Evolutionary conservation across 169 alveolate species (phyloP).

Genomic region (Plasmodium knowlesi): DNA sequence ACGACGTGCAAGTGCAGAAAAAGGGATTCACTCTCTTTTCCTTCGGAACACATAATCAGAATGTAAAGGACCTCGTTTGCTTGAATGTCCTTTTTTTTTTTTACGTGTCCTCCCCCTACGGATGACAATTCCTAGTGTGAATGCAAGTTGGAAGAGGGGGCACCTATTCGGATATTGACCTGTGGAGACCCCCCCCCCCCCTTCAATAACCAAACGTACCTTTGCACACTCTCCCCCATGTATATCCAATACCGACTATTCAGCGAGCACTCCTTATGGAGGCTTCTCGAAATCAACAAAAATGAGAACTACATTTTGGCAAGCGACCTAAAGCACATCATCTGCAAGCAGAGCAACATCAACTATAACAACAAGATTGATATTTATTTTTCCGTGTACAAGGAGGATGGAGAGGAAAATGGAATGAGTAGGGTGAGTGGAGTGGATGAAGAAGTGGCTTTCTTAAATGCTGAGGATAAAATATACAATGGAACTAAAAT

Average conservation of each 20-base stretch:
- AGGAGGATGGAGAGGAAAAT: constrained; percentile 1
- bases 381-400: constrained; percentile 39
- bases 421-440: neutral
- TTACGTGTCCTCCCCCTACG: neutral
- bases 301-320: constrained; percentile 59
- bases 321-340: constrained; percentile 31
- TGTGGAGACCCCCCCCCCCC: too few species aligned
- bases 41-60: neutral
- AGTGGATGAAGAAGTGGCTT: neutral
- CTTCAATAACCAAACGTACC: neutral
- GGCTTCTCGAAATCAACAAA: constrained; percentile 31
- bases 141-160: neutral
- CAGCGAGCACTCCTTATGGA: constrained; percentile 68
- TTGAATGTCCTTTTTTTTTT: neutral
- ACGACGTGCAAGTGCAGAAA: neutral
- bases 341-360: constrained; percentile 68
- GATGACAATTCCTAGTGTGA: neutral
- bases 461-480: constrained; percentile 38
- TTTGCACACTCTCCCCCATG: constrained; percentile 1
- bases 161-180: neutral
- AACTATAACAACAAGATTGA: constrained; percentile 60
- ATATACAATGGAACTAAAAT: constrained; percentile 65
- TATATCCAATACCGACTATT: constrained; percentile 52
- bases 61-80: neutral
- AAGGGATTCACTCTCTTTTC: neutral